Evolutionary conservation across 495 filamentous ascomycete species (phyloP).

Genomic region (Hyaloscypha finlandica): DNA sequence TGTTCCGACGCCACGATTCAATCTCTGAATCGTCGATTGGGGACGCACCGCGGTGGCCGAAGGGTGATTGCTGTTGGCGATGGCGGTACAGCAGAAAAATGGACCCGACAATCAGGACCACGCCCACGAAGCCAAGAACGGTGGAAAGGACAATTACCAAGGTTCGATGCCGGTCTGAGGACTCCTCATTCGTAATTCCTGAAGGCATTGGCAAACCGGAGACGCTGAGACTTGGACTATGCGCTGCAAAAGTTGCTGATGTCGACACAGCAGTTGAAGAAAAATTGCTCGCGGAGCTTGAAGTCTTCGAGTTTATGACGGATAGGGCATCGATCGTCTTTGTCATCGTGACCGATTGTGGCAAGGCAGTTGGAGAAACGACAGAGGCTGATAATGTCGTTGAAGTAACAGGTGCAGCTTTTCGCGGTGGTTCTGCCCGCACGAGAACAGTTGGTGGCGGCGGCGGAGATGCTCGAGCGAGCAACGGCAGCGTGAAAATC

Average conservation of each 20-base stretch:
- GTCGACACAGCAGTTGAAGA: not conserved
- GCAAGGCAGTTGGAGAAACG: not conserved
- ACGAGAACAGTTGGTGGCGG: not conserved
- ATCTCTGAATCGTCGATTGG: conserved; percentile 34
- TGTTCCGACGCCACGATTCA: conserved; percentile 25
- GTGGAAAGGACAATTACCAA: conserved; percentile 30
- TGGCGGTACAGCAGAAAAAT: conserved; percentile 23
- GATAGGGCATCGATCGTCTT: conserved; percentile 17
- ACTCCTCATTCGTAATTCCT: not conserved
- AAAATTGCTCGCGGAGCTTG: not conserved
- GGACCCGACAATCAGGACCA: conserved; percentile 14
- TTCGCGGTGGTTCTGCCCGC: not conserved
- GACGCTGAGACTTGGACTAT: not conserved
- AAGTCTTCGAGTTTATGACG: conserved; percentile 4
- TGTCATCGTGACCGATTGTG: not conserved
- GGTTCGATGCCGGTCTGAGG: not conserved
- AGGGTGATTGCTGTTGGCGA: conserved; percentile 23
- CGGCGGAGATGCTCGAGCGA: conserved; percentile 6
- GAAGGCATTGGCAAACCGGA: conserved; percentile 13
- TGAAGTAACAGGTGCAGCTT: not conserved
- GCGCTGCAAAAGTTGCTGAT: not conserved
- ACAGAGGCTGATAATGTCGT: conserved; percentile 4
- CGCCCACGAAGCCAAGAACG: conserved; percentile 26
- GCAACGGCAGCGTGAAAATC: conserved; percentile 11
- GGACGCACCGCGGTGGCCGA: conserved; percentile 25